phyloP scores from a whole-genome alignment of 2,329 filamentous ascomycete genomes.

The Clonostachys rhizophaga region DNA sequence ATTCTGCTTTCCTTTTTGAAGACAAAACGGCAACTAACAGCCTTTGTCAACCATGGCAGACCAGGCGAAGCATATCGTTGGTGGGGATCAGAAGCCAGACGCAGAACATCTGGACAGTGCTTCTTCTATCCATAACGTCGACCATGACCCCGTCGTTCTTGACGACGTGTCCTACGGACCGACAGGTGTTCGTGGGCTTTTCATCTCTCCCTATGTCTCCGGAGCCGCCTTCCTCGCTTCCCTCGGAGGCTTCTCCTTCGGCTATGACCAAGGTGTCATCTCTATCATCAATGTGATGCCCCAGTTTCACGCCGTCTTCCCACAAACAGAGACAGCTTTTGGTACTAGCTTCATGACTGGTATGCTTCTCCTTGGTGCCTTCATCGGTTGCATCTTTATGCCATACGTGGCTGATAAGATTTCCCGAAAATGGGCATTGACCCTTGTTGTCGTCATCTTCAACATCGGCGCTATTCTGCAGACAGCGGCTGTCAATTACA shows the following conservation, averaged over 20 bases:
- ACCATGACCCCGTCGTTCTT: neutral
- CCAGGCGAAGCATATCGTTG: no score
- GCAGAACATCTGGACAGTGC: no score
- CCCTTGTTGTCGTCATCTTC: constrained; percentile 30
- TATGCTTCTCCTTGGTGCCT: constrained; percentile 32
- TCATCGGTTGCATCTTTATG: constrained; percentile 24
- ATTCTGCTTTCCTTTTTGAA: no score
- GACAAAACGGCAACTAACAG: no score
- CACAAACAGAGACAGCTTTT: constrained; percentile 13
- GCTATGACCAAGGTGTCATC: constrained; percentile 31
- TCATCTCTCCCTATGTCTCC: constrained; percentile 5
- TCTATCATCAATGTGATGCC: constrained; percentile 25
- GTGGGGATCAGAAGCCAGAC: no score
- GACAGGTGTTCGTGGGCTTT: constrained; percentile 3
- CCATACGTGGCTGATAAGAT: constrained; percentile 31
- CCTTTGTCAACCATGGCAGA: no score
- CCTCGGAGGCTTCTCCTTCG: constrained; percentile 33
- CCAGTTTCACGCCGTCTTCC: constrained; percentile 18
- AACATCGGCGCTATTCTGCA: constrained; percentile 34
- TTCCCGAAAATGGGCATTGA: constrained; percentile 36
- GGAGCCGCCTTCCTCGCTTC: constrained; percentile 12
- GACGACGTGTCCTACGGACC: constrained; percentile 5
- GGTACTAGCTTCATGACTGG: constrained; percentile 29
- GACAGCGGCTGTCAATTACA: constrained; percentile 17
- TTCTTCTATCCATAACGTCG: no score